Evolutionary conservation across 2,329 filamentous ascomycete genomes (phyloP).

Genomic region (Dendryphion nanum): DNA sequence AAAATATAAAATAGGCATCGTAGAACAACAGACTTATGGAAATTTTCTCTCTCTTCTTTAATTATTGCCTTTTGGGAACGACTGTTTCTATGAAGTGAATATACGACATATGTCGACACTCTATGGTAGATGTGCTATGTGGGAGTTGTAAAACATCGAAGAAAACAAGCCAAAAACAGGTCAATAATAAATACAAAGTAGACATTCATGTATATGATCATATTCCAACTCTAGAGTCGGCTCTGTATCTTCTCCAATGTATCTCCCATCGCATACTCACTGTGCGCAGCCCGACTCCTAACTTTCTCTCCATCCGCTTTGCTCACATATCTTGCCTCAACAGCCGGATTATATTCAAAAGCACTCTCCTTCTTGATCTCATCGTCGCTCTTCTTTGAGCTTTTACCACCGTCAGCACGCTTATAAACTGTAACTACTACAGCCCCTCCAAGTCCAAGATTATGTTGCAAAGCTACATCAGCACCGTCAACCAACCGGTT

Average conservation of each 20-base stretch:
- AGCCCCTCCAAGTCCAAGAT: constrained; percentile 85
- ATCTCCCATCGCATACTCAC: constrained; percentile 74
- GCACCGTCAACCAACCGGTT: constrained; percentile 72
- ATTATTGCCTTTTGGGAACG: too few relatives aligned
- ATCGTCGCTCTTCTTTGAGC: constrained; percentile 59
- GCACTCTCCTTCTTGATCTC: constrained; percentile 65
- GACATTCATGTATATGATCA: too few relatives aligned
- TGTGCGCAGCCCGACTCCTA: constrained; percentile 64
- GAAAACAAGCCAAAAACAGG: too few relatives aligned
- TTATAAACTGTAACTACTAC: constrained; percentile 87
- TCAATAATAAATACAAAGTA: too few relatives aligned
- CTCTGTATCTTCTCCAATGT: constrained; percentile 69
- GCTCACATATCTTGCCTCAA: constrained; percentile 84
- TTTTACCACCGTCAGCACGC: constrained; percentile 72
- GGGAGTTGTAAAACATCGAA: too few relatives aligned
- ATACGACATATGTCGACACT: too few relatives aligned
- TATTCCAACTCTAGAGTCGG: constrained; percentile 55
- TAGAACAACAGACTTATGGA: too few relatives aligned
- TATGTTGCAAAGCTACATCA: constrained; percentile 79
- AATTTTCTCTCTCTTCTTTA: too few relatives aligned
- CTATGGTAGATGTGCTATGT: too few relatives aligned
- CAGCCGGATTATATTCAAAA: constrained; percentile 87
- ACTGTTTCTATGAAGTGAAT: too few relatives aligned
- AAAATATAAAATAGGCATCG: too few relatives aligned
- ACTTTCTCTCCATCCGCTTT: constrained; percentile 66